Evolutionary conservation across 2,329 filamentous ascomycete species (phyloP).

Genomic region (Cladosporium sp.): DNA sequence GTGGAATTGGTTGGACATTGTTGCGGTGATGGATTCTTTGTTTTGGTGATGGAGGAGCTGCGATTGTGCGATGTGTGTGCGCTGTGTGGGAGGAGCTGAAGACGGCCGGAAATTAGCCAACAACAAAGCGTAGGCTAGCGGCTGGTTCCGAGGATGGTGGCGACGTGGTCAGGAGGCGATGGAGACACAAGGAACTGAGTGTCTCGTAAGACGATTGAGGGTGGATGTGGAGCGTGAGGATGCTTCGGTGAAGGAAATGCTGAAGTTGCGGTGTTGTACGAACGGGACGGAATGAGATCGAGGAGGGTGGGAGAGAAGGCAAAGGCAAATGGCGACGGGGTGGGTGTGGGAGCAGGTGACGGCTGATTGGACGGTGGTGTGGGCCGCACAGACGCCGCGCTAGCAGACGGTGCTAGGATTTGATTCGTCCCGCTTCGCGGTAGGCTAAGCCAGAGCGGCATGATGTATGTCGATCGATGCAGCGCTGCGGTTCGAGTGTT

Average conservation of each 20-base stretch:
- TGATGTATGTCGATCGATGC: background rate
- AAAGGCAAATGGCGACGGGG: background rate
- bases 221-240: background rate
- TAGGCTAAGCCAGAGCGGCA: background rate
- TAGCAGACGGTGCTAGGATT: background rate
- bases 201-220: slow-evolving; percentile 4
- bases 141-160: slow-evolving; percentile 2
- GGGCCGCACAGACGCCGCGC: background rate
- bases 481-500: slow-evolving; percentile 6
- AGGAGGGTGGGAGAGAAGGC: slow-evolving; percentile 3
- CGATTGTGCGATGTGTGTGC: slow-evolving; percentile 11
- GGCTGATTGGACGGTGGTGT: background rate
- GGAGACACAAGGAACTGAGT: background rate
- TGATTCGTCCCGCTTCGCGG: background rate
- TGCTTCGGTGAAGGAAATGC: background rate
- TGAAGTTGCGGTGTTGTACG: slow-evolving; percentile 2
- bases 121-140: slow-evolving; percentile 8
- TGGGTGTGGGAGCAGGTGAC: background rate
- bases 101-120: slow-evolving; percentile 10
- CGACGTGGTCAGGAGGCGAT: background rate
- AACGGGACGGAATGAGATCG: background rate
- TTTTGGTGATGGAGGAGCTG: slow-evolving; percentile 9
- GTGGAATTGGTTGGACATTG: slow-evolving; percentile 46
- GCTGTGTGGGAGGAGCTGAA: slow-evolving; percentile 10
- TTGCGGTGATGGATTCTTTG: slow-evolving; percentile 19